A percentile compares a stretch with the other conserved stretches of the same genome.
These are phyloP conservation scores for Talaromyces marneffei DNA, from an alignment of 2,329 filamentous ascomycete species.

Conservation along the genomic window DNA sequence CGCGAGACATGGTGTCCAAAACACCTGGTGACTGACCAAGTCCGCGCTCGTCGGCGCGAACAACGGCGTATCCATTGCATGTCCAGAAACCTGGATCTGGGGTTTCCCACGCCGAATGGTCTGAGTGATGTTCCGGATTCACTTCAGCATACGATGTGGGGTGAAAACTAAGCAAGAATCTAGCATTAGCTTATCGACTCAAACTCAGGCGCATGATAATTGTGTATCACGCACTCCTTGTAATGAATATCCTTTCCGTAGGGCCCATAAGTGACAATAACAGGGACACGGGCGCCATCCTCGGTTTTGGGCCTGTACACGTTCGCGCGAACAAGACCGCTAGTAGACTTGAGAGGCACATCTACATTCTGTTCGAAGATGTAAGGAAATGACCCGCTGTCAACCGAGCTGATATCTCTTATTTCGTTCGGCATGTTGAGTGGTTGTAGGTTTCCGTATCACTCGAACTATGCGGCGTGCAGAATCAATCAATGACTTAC, in stretches of 20 bases:
- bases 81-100: conserved; percentile 56
- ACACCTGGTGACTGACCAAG: conserved; percentile 48
- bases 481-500: not conserved
- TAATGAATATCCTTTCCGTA: conserved; percentile 70
- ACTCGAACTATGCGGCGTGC: not conserved
- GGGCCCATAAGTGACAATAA: conserved; percentile 65
- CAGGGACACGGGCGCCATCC: conserved; percentile 42
- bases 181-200: not conserved
- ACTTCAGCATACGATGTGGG: conserved; percentile 49
- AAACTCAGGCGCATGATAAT: not conserved
- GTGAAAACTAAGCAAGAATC: conserved; percentile 39
- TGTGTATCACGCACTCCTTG: conserved; percentile 29
- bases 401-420: conserved; percentile 29
- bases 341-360: conserved; percentile 29
- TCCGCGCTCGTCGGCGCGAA: conserved; percentile 51
- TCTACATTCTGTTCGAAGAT: conserved; percentile 48
- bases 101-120: conserved; percentile 55
- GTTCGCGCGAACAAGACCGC: conserved; percentile 45
- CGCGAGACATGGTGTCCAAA: conserved; percentile 49
- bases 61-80: conserved; percentile 48
- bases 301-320: conserved; percentile 45
- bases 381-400: conserved; percentile 38
- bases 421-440: conserved; percentile 15
- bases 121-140: conserved; percentile 49
- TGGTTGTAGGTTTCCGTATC: not conserved